Evolutionary conservation across 176 grass and related monocot genomes (phyloP).

Genomic region (Triticum urartu): DNA sequence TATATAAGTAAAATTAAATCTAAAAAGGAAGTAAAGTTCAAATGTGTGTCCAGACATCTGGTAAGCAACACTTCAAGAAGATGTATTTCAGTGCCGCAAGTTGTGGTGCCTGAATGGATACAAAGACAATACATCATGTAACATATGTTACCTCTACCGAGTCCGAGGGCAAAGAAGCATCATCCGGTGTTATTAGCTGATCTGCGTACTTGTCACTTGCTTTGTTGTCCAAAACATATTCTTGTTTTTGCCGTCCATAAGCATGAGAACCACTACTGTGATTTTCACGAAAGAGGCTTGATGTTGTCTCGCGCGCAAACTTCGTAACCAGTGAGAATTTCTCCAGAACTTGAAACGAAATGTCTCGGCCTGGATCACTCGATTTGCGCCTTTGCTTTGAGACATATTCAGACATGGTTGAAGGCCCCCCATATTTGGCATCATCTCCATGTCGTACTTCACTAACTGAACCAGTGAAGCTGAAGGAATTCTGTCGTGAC

Average conservation of each 20-base stretch:
- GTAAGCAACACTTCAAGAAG: slow-evolving; percentile 1
- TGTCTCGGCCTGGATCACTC: slow-evolving; percentile 69
- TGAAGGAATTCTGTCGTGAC: slow-evolving; percentile 55
- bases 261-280: slow-evolving; percentile 48
- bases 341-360: slow-evolving; percentile 92
- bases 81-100: background rate
- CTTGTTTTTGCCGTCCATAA: slow-evolving; percentile 57
- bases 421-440: slow-evolving; percentile 36
- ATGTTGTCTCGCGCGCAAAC: slow-evolving; percentile 92
- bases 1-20: background rate
- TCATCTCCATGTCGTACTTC: slow-evolving; percentile 33
- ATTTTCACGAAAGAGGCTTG: slow-evolving; percentile 73
- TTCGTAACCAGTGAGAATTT: slow-evolving; percentile 97
- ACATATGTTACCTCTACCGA: slow-evolving; percentile 62
- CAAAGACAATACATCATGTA: slow-evolving; percentile 1
- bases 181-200: slow-evolving; percentile 44
- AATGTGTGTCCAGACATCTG: background rate
- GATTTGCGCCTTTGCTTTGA: slow-evolving; percentile 65
- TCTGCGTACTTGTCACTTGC: slow-evolving; percentile 47
- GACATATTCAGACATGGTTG: slow-evolving; percentile 57
- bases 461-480: slow-evolving; percentile 56
- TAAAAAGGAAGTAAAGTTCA: background rate
- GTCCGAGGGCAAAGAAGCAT: slow-evolving; percentile 43
- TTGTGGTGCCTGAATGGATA: background rate
- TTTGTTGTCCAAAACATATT: slow-evolving; percentile 43